A percentile compares a stretch with the other conserved stretches of the same genome.
These are phyloP conservation scores for Groenewaldozyma tartarivorans DNA, from an alignment of 805 yeast genomes.

Conservation along the genomic window DNA sequence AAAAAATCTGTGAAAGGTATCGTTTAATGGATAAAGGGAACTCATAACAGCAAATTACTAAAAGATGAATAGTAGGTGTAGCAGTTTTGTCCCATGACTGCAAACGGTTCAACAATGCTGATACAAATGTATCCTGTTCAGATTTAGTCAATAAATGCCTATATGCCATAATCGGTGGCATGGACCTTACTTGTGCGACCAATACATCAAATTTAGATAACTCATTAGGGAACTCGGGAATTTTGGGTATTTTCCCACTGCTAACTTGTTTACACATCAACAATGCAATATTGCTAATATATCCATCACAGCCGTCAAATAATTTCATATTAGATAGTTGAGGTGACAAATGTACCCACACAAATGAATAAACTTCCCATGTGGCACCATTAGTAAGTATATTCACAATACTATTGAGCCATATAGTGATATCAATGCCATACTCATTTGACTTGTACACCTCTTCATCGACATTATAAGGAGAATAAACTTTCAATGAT, in stretches of 20 bases:
- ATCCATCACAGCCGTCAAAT: constrained; percentile 35
- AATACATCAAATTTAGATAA: constrained; percentile 53
- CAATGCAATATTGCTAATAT: constrained; percentile 33
- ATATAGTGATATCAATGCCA: constrained; percentile 36
- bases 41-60: constrained; percentile 74
- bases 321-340: constrained; percentile 53
- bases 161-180: constrained; percentile 43
- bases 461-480: neutral
- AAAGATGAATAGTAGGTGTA: constrained; percentile 64
- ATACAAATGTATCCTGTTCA: constrained; percentile 55
- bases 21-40: constrained; percentile 65
- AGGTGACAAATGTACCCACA: constrained; percentile 60
- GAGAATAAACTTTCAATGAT: constrained; percentile 7
- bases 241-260: constrained; percentile 34
- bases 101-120: constrained; percentile 44
- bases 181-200: constrained; percentile 51
- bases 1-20: constrained; percentile 55
- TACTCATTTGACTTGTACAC: constrained; percentile 6
- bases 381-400: constrained; percentile 44
- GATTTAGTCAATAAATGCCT: constrained; percentile 41
- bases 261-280: constrained; percentile 50
- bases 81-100: constrained; percentile 72
- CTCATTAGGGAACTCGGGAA: constrained; percentile 31
- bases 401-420: constrained; percentile 43
- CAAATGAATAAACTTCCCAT: constrained; percentile 65